Base-by-base conservation (phyloP, 1,284 basidiomycete genomes). In the Cryptococcus sp. region DNA sequence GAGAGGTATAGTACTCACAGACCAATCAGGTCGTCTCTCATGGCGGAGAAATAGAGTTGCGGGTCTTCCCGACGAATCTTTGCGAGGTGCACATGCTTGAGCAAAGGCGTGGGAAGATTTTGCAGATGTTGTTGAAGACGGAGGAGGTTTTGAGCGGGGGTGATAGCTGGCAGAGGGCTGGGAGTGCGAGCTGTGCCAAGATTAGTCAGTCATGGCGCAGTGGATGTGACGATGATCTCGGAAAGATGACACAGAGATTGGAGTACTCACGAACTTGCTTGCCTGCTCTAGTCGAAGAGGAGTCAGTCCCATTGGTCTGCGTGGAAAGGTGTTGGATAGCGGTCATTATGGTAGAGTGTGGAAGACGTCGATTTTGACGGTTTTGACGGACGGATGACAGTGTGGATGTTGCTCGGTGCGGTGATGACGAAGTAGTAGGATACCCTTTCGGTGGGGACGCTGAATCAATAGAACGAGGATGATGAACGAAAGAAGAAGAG, bases 71-170 rank as follows among this genome's bases (percentile, higher is more conserved):
- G 54, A 29, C 76, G 62, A 38, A 70, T 57, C 34, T 65, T 65
- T 23, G 71, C 65, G 50, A 78, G 70, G 53, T 75, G 74, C 19
- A 68, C 61, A 61, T 78, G 74, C 58, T 74, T 74, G 50, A 74
- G 67, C 26, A 78, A 64, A 17, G 68, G 57, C 15, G 67, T 76
- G 11, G 73, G 73, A 20, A 73, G 67, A 50, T 55, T 53, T 37
- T 58, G 61, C 46, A 78, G 70, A 58, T 73, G 70, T 41, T 65
- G 55, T 58, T 74, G 66, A 52, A 75, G 70, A 29, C 76, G 66
- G 22, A 71, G 67, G 41, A 78, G 69, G 55, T 70, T 64, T 60
- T 78, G 76, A 50, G 66, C 58, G 10, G 62, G 46, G 22, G 54
- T 57, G 54, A 62, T 57, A 26, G 19, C 13, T 17, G 71, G 66